Base-by-base conservation (phyloP, 2,329 filamentous ascomycete genomes). In the Exutisphaerella laricina region DNA sequence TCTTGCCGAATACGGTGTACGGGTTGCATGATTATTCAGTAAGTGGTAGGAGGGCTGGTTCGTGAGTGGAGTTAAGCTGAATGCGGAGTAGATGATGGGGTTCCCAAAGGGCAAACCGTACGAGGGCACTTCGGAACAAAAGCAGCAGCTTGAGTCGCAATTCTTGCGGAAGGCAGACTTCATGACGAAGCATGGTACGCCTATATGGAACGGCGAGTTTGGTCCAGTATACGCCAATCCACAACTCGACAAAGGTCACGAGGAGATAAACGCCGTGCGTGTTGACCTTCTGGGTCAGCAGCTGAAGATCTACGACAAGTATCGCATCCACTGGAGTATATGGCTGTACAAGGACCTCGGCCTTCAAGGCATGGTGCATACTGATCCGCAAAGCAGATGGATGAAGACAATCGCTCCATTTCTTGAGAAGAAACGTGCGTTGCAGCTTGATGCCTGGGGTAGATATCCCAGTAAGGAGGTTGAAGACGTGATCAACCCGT, bases 371-470 rank as follows among this genome's bases (percentile, higher is more conserved):
- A 63, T 63, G 59, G 43, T 58, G 6, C 48, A 58, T n/a, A 38
- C 50, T 4, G 37, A 49, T 29, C 49, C 49, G 6, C 29, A 44
- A 6, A 49, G 49, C 8, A 36, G 51, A 7, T 63, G 75, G 61
- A 76, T 77, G 58, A 65, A 65, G 16, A 68, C 71, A 2, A 69
- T 80, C 30, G 55, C 65, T 13, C 67, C 70, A 0, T 77, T 80
- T 41, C 57, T 80, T 0, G 68, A 71, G 35, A 80, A 79, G 64
- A 80, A 81, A 56, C 66, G 70, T 6, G 53, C 56, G 0, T 63
- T 77, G 2, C 72, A 73, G 17, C 63, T 79, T 2, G 77, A 80
- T 55, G 70, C 70, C 12, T 80, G 77, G 77, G 77, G 74, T 0
- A 60, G 65, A 31, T 59, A 63, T 26, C 66, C 57, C 2, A 53